Base-by-base conservation (phyloP, 2,329 filamentous ascomycete genomes). In the Diaporthe humulicola region DNA sequence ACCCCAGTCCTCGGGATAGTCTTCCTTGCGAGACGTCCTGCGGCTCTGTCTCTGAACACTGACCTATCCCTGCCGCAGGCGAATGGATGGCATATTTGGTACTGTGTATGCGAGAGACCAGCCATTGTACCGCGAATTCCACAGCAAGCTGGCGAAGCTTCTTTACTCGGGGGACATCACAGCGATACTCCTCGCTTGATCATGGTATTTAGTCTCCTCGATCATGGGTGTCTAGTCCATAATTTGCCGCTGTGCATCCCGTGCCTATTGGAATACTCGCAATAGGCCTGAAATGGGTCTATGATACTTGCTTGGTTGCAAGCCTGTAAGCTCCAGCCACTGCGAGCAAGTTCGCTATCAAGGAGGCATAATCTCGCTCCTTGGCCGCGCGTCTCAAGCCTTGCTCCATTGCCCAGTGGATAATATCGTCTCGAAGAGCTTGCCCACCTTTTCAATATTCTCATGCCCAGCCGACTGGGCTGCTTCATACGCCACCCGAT, bases 401-500 rank as follows among this genome's bases (percentile, higher is more conserved):
- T 30, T 60, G 15, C 4, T 17, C 22, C 8, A 50, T 22, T 14
- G 14, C 30, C 36, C 9, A 22, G 40, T n/a, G n/a, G 28, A 38
- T 15, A 45, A 12, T 25, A 30, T 7, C 10, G 52, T 38, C 40
- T 72, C 9, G 7, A 71, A 9, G 22, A 48, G 15, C 7, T 57
- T 48, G 10, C 42, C 36, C 30, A 74, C 33, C 42, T 74, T 76
- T 33, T 66, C 5, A 6, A 76, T 30, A 28, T 76, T 75, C 48
- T 73, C 69, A 19, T 70, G 48, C 4, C 61, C 69, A 10, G 30
- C 17, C n/a, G 54, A 36, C 50, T 64, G 56, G n/a, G 76, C 76
- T 4, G 81, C 81, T 60, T 87, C 85, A 71, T 85, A 87, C 0
- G 84, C 83, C 25, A 80, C 50, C 17, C 85, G 81, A 74, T 87